Conservation (phyloP, 2,329 filamentous ascomycete genomes). For the Paraconiothyrium brasiliense region DNA sequence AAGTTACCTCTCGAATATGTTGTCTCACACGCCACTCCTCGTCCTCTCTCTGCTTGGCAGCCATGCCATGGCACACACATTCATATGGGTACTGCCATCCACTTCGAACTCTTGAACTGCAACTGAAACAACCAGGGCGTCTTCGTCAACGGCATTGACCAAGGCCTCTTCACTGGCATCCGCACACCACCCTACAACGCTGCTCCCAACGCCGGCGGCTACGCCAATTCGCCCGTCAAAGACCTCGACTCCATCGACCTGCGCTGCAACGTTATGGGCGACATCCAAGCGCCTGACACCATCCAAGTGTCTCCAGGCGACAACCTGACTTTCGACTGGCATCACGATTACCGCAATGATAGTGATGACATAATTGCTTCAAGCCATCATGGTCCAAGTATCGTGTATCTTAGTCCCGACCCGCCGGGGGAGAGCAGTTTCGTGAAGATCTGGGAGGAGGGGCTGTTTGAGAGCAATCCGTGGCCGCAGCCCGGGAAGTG, state of each 20-base stretch:
- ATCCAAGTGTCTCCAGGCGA: conserved; percentile 50
- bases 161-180: conserved; percentile 40
- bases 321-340: conserved; percentile 52
- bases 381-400: conserved; percentile 44
- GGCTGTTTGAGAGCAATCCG: conserved; percentile 43
- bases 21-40: conserved; percentile 21
- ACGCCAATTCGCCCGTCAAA: conserved; percentile 53
- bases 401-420: conserved; percentile 54
- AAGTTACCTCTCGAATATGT: not conserved
- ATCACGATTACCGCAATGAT: conserved; percentile 49
- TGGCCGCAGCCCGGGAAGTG: conserved; percentile 48
- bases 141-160: conserved; percentile 43
- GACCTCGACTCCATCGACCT: conserved; percentile 51
- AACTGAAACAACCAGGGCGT: conserved; percentile 31
- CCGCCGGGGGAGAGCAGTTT: conserved; percentile 50
- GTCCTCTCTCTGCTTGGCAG: conserved; percentile 29
- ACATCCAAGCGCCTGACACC: conserved; percentile 47
- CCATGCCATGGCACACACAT: conserved; percentile 37
- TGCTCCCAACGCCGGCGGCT: conserved; percentile 45
- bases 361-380: conserved; percentile 46
- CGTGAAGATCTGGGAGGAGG: conserved; percentile 53
- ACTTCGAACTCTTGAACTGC: not conserved
- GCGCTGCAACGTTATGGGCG: conserved; percentile 53
- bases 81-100: conserved; percentile 35
- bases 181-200: conserved; percentile 48